Conservation (phyloP, 345 rosid genomes). For the Eucalyptus urophylla region DNA sequence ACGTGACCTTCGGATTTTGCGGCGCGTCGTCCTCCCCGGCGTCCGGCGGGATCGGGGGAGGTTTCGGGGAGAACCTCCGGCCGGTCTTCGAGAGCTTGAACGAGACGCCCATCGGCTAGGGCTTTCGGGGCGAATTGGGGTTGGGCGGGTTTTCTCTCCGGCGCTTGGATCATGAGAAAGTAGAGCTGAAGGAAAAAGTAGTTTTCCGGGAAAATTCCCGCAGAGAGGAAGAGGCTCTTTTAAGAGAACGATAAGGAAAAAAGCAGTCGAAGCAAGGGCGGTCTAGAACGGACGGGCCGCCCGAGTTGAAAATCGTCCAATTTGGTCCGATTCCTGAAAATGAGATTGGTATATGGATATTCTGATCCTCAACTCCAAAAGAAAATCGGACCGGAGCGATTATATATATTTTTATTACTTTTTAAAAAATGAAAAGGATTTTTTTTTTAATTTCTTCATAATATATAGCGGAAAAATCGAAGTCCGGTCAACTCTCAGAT, state of each 20-base stretch:
- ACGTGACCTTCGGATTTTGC: conserved; percentile 16
- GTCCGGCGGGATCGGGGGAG: conserved; percentile 17
- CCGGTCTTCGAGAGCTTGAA: conserved; percentile 7
- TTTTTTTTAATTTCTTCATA: too few relatives aligned
- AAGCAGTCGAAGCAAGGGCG: background rate
- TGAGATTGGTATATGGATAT: too few relatives aligned
- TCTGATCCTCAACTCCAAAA: too few relatives aligned
- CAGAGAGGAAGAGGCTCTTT: background rate
- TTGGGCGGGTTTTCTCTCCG: background rate
- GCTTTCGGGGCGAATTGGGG: background rate
- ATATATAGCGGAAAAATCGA: too few relatives aligned
- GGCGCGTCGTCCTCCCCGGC: conserved; percentile 14
- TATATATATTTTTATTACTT: too few relatives aligned
- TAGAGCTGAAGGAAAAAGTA: background rate
- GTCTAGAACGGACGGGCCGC: too few relatives aligned
- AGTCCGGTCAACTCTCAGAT: background rate
- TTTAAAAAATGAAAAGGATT: too few relatives aligned
- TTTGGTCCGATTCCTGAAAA: too few relatives aligned
- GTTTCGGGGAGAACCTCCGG: conserved; percentile 24
- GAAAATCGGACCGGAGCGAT: too few relatives aligned
- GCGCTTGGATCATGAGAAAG: background rate
- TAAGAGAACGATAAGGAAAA: background rate
- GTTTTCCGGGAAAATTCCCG: background rate
- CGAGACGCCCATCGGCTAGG: conserved; percentile 3
- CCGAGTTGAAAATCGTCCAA: too few relatives aligned